phyloP scores from a whole-genome alignment of 345 rosid species.

The Brassica incana region DNA sequence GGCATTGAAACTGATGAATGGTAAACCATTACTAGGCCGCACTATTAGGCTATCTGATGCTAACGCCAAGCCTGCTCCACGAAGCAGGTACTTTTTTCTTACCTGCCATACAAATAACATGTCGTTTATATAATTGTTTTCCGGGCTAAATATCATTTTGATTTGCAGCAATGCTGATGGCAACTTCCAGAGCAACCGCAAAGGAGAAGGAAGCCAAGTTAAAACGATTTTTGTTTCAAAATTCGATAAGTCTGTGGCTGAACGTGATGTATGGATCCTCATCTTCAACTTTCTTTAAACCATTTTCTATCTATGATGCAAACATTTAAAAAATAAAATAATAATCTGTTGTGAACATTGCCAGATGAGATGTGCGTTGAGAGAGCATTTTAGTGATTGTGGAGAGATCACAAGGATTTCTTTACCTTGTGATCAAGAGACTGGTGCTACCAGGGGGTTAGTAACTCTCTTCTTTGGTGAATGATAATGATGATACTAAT shows the following conservation, averaged over 20 bases:
- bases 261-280: constrained; percentile 50
- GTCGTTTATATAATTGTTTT: not conserved
- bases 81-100: constrained; percentile 46
- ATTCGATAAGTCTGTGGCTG: constrained; percentile 46
- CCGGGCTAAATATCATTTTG: not conserved
- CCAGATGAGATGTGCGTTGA: constrained; percentile 58
- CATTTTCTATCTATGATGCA: not conserved
- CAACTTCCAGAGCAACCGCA: constrained; percentile 48
- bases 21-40: constrained; percentile 50
- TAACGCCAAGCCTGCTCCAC: constrained; percentile 59
- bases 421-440: constrained; percentile 53
- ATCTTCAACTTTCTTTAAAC: constrained; percentile 3
- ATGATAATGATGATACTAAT: not conserved
- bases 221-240: constrained; percentile 57
- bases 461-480: constrained; percentile 28
- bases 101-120: not conserved
- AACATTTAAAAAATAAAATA: not conserved
- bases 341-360: constrained; percentile 35
- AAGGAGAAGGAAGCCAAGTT: constrained; percentile 37
- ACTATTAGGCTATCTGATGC: constrained; percentile 59
- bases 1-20: constrained; percentile 66
- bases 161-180: constrained; percentile 44
- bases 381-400: constrained; percentile 61
- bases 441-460: constrained; percentile 67
- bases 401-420: constrained; percentile 60